Percentiles rank a stretch among this genome's conserved stretches.
Conservation (phyloP, 2,329 filamentous ascomycete genomes). For the Xylariaceae sp. region DNA sequence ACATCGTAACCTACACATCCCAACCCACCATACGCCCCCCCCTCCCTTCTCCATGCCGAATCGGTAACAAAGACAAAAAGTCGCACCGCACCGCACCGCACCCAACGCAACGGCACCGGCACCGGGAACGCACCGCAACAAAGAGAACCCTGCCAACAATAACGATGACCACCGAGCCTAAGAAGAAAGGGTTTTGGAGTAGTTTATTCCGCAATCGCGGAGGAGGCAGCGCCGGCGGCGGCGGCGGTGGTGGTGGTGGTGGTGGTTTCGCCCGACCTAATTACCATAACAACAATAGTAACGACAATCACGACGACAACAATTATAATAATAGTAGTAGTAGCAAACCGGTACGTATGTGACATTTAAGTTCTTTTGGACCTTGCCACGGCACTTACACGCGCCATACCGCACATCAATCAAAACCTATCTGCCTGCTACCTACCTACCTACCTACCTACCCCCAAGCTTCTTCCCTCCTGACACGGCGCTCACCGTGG, state of each 20-base stretch:
- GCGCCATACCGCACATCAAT: background rate
- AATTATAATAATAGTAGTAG: background rate
- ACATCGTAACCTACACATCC: too few relatives aligned
- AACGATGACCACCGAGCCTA: slow-evolving; percentile 22
- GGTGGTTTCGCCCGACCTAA: too few relatives aligned
- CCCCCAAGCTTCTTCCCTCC: slow-evolving; percentile 10
- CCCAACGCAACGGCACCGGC: too few relatives aligned
- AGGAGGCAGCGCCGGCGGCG: slow-evolving; percentile 31
- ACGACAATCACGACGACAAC: too few relatives aligned
- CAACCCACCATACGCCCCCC: too few relatives aligned
- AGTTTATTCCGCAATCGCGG: slow-evolving; percentile 46
- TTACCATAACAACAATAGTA: too few relatives aligned
- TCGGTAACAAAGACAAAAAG: background rate
- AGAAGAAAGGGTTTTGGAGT: slow-evolving; percentile 44
- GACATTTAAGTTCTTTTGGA: background rate
- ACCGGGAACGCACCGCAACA: slow-evolving; percentile 6
- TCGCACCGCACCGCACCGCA: slow-evolving; percentile 4
- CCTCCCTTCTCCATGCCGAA: too few relatives aligned
- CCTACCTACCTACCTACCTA: background rate
- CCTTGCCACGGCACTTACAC: background rate
- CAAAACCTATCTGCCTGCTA: too few relatives aligned
- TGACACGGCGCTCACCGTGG: slow-evolving; percentile 16
- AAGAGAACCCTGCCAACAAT: slow-evolving; percentile 14
- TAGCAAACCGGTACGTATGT: slow-evolving; percentile 33
- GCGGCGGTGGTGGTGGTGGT: too few relatives aligned